Evolutionary conservation across 225 moss, liverwort and hornwort genomes (phyloP).

Genomic region (Antitrichia curtipendula): DNA sequence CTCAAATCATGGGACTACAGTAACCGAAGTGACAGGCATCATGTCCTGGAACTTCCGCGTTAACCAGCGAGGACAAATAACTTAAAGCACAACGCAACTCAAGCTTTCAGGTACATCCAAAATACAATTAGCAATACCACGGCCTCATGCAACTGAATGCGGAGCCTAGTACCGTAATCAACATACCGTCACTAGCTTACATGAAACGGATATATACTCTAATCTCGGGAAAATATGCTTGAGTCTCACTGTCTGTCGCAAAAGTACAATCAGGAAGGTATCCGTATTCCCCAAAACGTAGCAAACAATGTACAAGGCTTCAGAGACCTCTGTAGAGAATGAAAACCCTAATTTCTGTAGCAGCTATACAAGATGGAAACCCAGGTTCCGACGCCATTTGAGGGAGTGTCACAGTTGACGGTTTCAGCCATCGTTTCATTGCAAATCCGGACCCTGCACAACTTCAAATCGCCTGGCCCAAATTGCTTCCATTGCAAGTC

Average conservation of each 20-base stretch:
- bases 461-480: not conserved
- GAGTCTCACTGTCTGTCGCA: not conserved
- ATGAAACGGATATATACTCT: not conserved
- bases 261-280: not conserved
- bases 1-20: not conserved
- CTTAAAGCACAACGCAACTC: not conserved
- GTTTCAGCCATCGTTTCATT: not conserved
- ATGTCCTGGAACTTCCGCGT: not conserved
- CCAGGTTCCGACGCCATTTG: not conserved
- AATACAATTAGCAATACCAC: not conserved
- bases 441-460: not conserved
- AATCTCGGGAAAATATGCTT: not conserved
- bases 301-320: not conserved
- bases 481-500: not conserved
- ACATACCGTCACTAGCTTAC: not conserved
- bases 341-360: not conserved
- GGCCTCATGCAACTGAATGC: not conserved
- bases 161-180: not conserved
- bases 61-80: not conserved
- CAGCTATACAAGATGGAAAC: not conserved
- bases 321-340: not conserved
- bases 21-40: not conserved
- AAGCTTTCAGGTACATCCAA: not conserved
- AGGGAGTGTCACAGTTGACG: not conserved
- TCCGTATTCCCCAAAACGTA: not conserved